Evolutionary conservation across 2,329 filamentous ascomycete genomes (phyloP).

Genomic region (Rosellinia necatrix): DNA sequence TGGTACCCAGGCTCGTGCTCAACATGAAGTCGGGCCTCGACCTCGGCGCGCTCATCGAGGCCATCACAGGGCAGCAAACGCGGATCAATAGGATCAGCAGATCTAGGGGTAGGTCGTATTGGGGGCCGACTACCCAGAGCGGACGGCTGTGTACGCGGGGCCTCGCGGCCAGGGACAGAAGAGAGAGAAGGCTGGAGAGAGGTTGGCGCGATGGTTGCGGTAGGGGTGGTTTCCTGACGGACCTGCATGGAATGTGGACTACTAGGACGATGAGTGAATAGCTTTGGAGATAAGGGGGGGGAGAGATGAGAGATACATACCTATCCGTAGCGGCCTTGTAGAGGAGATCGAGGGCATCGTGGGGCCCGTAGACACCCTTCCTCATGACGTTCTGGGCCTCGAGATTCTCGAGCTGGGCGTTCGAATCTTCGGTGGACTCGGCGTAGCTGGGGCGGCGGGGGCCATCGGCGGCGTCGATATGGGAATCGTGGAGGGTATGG

Average conservation of each 20-base stretch:
- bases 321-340: conserved; percentile 81
- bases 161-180: conserved; percentile 31
- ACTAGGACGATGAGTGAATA: conserved; percentile 30
- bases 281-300: background rate
- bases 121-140: conserved; percentile 31
- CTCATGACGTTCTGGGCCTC: conserved; percentile 69
- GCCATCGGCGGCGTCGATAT: conserved; percentile 36
- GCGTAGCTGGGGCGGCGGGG: conserved; percentile 39
- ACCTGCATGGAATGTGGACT: conserved; percentile 38
- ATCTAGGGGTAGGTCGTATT: conserved; percentile 33
- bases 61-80: conserved; percentile 35
- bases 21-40: conserved; percentile 53
- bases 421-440: conserved; percentile 56
- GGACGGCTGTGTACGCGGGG: conserved; percentile 29
- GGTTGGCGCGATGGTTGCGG: conserved; percentile 35
- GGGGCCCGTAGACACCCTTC: conserved; percentile 81
- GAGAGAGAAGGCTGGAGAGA: conserved; percentile 35
- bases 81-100: conserved; percentile 41
- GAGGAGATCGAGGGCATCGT: conserved; percentile 88
- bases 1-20: conserved; percentile 60
- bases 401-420: conserved; percentile 66
- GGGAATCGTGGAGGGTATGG: conserved; percentile 44
- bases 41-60: conserved; percentile 37
- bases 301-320: conserved; percentile 36
- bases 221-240: conserved; percentile 32